Percentiles rank a stretch among this genome's conserved stretches.
Evolutionary conservation across 169 alveolate genomes (phyloP).

Genomic region (Perkinsus marinus): DNA sequence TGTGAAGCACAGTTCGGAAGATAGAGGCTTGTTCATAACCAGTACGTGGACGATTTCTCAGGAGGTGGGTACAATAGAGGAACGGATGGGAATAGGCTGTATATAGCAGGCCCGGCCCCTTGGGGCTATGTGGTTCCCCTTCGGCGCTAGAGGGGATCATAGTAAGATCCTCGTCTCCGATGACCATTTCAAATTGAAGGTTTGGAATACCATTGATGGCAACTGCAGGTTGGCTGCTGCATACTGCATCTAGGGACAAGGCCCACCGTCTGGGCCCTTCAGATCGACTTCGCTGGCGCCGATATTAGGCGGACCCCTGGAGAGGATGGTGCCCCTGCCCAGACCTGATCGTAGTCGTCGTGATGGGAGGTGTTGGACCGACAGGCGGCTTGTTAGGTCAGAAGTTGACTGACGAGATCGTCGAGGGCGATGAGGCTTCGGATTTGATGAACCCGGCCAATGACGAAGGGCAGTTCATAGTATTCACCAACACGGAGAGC

Average conservation of each 20-base stretch:
- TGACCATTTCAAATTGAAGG: constrained; percentile 15
- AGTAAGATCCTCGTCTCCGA: constrained; percentile 9
- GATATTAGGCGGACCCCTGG: constrained; percentile 63
- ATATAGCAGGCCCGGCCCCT: neutral
- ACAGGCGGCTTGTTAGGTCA: too few species aligned
- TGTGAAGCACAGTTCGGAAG: neutral
- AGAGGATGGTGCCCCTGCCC: constrained; percentile 9
- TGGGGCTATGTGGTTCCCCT: constrained; percentile 3
- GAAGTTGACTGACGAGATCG: too few species aligned
- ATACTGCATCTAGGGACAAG: neutral
- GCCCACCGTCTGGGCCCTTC: neutral
- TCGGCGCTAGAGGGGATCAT: neutral
- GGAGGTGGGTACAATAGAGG: neutral
- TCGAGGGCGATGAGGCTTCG: too few species aligned
- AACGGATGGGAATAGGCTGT: neutral
- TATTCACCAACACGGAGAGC: constrained; percentile 52
- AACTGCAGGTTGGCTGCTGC: constrained; percentile 16
- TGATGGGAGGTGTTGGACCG: neutral
- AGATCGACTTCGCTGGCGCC: constrained; percentile 61
- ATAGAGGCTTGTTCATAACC: neutral
- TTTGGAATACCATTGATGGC: constrained; percentile 19
- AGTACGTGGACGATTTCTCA: neutral
- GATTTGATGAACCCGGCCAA: neutral
- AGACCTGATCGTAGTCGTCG: neutral
- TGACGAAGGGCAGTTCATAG: constrained; percentile 29